Conservation (phyloP, 352 stramenopile species). For the Phytopythium mirpurense region DNA sequence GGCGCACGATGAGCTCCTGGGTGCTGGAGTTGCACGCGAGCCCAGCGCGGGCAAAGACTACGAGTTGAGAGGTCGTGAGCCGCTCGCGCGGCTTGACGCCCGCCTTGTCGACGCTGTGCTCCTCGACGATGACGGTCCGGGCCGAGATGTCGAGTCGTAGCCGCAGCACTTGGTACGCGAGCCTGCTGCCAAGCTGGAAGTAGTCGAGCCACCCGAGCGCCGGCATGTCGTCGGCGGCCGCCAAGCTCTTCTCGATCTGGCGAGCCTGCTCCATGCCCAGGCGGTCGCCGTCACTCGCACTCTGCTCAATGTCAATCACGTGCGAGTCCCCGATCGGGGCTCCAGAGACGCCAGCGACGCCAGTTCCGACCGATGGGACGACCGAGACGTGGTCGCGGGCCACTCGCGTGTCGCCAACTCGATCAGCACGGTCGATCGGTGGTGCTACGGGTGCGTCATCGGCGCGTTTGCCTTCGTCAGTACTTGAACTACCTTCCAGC, state of each 20-base stretch:
- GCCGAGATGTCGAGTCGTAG: constrained; percentile 48
- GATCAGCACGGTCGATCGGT: not conserved
- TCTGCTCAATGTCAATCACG: constrained; percentile 16
- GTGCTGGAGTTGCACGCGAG: constrained; percentile 40
- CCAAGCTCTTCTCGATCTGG: constrained; percentile 44
- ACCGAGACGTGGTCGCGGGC: not conserved
- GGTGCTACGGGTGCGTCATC: not conserved
- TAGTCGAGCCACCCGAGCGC: constrained; percentile 43
- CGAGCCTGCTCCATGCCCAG: constrained; percentile 26
- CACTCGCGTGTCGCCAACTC: not conserved
- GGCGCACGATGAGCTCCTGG: constrained; percentile 23
- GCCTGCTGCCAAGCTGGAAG: constrained; percentile 36
- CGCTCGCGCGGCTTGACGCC: constrained; percentile 3
- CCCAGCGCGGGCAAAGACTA: constrained; percentile 25
- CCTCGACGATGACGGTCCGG: constrained; percentile 27
- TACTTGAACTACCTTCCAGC: not conserved
- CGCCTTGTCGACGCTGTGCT: constrained; percentile 10
- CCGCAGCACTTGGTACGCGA: constrained; percentile 45
- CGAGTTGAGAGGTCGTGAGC: constrained; percentile 22
- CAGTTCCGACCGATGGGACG: not conserved
- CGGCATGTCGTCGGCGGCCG: constrained; percentile 29
- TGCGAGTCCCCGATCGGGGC: not conserved
- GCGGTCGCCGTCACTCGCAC: not conserved
- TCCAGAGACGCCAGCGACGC: too few species aligned
- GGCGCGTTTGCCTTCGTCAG: not conserved